Base-by-base conservation (phyloP, 1,284 basidiomycete species). In the Trichosporon coremiiforme region DNA sequence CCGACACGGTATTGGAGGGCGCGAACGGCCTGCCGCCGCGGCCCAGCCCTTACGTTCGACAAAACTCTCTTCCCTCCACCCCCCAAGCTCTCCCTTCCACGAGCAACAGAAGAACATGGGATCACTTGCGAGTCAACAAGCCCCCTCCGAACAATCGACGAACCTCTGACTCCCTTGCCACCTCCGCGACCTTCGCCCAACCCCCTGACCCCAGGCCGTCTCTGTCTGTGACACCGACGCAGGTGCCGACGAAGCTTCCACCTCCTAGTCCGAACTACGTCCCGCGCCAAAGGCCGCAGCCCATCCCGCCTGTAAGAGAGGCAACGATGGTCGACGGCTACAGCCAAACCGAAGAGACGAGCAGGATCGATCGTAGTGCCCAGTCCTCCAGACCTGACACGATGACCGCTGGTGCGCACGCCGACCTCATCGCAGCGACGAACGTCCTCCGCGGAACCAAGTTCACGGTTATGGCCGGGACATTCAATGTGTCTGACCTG, bases 211-310 rank as follows among this genome's bases (percentile, higher is more conserved):
- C 20, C 50, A 8, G 10, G 10, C 22, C 50, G 50, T 12, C 20
- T 6, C 50, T 22, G 20, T 17, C 50, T 20, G 50, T 53, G 50
- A 22, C 50, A 25, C 4, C 20, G 50, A 20, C n/a, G 20, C 50
- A 22, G 22, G 22, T 53, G 29, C 29, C 15, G 55, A 9, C 13
- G 2, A 31, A 20, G 12, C 55, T 60, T 29, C 55, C 55, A 1
- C 25, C 55, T 2, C 55, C 29, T n/a, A 60, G 55, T 13, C 25
- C 55, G 9, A 60, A 60, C 55, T 60, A 60, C 17, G 55, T 60
- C 29, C 55, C 55, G 2, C 55, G 25, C 25, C 25, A 25, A 25
- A 25, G 25, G 25, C 25, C 25, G 25, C 25, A 25, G 25, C 25
- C 25, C 25, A 25, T 25, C 25, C 25, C 12, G 20, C 41, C 15